Base-by-base conservation (phyloP, 345 rosid genomes). In the Boechera stricta region DNA sequence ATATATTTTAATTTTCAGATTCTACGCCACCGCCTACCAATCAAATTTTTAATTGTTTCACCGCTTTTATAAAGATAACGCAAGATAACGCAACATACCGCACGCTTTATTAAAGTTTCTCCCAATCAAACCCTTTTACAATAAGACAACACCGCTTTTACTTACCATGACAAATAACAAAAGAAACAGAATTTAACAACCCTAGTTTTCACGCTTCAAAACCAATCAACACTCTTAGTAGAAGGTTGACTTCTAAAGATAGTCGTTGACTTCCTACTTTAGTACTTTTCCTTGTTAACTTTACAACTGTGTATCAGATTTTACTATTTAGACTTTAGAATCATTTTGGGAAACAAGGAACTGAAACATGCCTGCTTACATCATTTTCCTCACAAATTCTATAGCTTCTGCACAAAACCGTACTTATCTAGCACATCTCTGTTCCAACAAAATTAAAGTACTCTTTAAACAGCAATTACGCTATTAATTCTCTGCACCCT, bases 181-280 rank as follows among this genome's bases (percentile, higher is more conserved):
- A 51, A 18, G 0, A 18, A 18, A 0, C 0, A 0, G 0, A 18
- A 18, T 18, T 18, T 18, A 0, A 18, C 18, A 18, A 18, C 18
- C 18, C 18, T 18, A 18, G 18, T 18, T 18, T 18, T 0, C 0
- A 0, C 0, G 18, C 62, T 53, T 33, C 31, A 45, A 31, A 67
- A 51, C 59, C 71, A 51, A 18, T 67, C 44, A 67, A 33, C 33
- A 51, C 59, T 67, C 18, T 66, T n/a, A 10, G 1, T 66, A 0
- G 54, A 45, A 45, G 36, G 41, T 64, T 64, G 56, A 64, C 39
- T 64, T 45, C n/a, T 51, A 7, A n/a, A n/a, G 10, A 18, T 21
- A 8, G 55, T 16, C 0, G 21, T 48, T 48, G 24, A 16, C 26
- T 48, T 48, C 53, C 5, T 6, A 16, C 6, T 49, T 2, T 49